Evolutionary conservation across 305 asterid genomes (phyloP).

Genomic region (Plantago coronopus): DNA sequence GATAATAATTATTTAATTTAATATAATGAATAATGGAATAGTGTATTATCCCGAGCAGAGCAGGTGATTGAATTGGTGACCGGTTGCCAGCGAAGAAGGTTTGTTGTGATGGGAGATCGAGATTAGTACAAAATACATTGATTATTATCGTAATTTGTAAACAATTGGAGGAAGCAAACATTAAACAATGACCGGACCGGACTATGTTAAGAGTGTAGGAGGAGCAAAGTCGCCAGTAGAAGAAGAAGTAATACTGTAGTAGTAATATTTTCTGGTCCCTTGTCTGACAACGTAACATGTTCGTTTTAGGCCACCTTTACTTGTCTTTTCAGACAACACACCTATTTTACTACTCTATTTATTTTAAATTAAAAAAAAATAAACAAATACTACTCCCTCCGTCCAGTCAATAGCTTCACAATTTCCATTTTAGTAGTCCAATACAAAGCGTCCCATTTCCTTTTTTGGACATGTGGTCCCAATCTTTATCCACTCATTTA

Average conservation of each 20-base stretch:
- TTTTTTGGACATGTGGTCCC: too few species aligned
- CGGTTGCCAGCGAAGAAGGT: constrained; percentile 16
- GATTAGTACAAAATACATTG: too few species aligned
- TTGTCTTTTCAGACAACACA: constrained; percentile 3
- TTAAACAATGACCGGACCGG: too few species aligned
- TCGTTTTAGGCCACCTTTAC: constrained; percentile 25
- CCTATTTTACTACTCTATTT: background rate
- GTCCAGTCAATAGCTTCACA: too few species aligned
- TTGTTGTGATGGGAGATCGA: background rate
- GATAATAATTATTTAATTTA: too few species aligned
- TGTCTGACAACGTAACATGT: constrained; percentile 39
- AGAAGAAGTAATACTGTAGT: background rate
- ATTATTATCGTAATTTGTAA: too few species aligned
- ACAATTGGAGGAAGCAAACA: too few species aligned
- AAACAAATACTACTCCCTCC: too few species aligned
- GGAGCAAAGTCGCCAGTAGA: background rate
- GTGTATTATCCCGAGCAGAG: background rate
- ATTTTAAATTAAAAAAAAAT: background rate
- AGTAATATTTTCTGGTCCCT: constrained; percentile 28
- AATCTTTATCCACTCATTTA: too few species aligned
- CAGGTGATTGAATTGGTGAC: background rate
- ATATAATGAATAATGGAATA: background rate
- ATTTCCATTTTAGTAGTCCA: too few species aligned
- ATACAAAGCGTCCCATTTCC: too few species aligned
- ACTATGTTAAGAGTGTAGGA: too few species aligned